Evolutionary conservation across 768 basidiomycete genomes (phyloP), one percentile per base, ranked within the genome.

Genomic region (Hygrocybe punicea): DNA sequence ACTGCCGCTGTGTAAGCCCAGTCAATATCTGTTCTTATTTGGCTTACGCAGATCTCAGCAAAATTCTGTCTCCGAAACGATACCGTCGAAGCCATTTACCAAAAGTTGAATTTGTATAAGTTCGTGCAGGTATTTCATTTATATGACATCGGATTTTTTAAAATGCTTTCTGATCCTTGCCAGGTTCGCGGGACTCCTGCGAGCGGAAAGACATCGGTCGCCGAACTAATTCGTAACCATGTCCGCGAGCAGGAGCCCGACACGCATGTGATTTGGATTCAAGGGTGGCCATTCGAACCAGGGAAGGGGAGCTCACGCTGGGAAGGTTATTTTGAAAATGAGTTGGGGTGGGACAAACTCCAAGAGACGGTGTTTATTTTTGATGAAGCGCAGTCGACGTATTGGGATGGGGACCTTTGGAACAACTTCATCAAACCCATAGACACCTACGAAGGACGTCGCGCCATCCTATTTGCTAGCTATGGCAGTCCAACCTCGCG

Each of bases 171-270:
- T 56, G 37, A 62, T 53, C 7, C 16, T 48, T 46, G 29, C 6
- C 53, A 63, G 62, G 60, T 63, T 60, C 53, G 62, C 17, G 62
- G 62, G 34, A 60, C 62, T 44, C 56, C 59, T 29, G 59, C 45
- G 14, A 58, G 59, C 44, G 59, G 59, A 24, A 62, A 62, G 52
- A 51, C 59, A 25, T 50, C 59, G 37, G 54, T 63, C n/a, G 49
- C 54, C 29, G 25, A 48, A 52, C 55, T 61, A 19, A 47, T 63
- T 33, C 39, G 23, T 36, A 11, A 44, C n/a, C 34, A 63, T 50
- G 55, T 63, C 25, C 3, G 16, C 4, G 17, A 39, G 46, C 37
- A 53, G 35, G 53, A 61, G 33, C 57, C 60, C 11, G 45, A 29
- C 16, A n/a, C 24, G 10, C 45, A 6, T 35, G 29, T 57, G 42